Evolutionary conservation across 2,329 filamentous ascomycete species (phyloP), one percentile per base, ranked within the genome.

Genomic region (Huntiella savannae): DNA sequence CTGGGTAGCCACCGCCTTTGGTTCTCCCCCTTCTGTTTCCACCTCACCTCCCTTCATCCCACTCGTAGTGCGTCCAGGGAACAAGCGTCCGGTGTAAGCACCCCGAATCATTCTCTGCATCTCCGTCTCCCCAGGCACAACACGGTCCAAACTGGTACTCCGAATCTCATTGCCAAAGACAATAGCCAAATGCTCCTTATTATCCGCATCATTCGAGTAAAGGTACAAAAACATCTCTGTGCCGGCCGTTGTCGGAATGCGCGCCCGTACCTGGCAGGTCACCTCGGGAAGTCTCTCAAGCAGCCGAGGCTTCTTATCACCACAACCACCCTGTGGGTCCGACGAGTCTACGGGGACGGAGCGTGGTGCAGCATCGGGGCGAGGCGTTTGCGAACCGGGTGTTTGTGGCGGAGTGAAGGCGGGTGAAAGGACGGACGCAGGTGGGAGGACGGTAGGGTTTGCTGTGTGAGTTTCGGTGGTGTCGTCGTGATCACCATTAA

Each of bases 211-310:
- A 62, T 98, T 98, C 52, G 79, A 79, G 64, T 98, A 98, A 0
- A 96, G 68, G 58, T 98, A 88, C 44, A 98, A 64, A 62, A 92
- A 98, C 86, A 98, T 96, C 62, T 98, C 87, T 8, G 86, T 82
- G 3, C 88, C 88, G 0, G 73, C 77, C 2, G 85, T 88, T 1
- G 88, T 96, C 0, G 91, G 91, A 55, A 98, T 98, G 46, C 91
- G 79, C 13, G 91, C 91, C 53, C 91, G 81, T 42, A 96, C 91
- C 53, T 92, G 77, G 64, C 91, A 98, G 59, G 84, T 78, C n/a
- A 98, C 88, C 17, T 82, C 64, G 5, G 88, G 91, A 1, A 96
- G 68, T 11, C 69, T 73, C 53, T 80, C 69, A 5, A 95, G 73
- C 16, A 94, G 68, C 49, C 75, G 77, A 1, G 85, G 84, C 32